Base-by-base conservation (phyloP, 192 early-diverging fungal genomes). In the Phlyctochytrium bullatum region DNA sequence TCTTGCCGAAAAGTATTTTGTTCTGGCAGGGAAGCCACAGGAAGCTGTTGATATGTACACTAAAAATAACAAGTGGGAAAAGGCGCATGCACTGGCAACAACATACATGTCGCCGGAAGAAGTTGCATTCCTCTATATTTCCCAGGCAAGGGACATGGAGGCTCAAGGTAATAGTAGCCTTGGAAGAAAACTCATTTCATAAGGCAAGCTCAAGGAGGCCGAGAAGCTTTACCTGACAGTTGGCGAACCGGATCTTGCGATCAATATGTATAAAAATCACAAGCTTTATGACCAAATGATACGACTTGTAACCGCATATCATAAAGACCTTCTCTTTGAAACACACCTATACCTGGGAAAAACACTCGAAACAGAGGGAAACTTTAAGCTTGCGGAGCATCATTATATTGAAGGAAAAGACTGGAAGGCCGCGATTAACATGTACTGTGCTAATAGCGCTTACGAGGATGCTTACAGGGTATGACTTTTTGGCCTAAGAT, bases 251-350 rank as follows among this genome's bases (percentile, higher is more conserved):
- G 86, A 88, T 68, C 69, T 87, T 17, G 86, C 86, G 27, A 88
- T 88, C 63, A 88, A 86, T 66, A 88, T 88, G 86, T 88, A 88
- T 76, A 88, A 85, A 53, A 86, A 87, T 62, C 77, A 83, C 72
- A 85, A 84, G 65, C 77, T 79, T n/a, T 88, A 88, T 64, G 86
- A 88, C 65, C 73, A 84, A 51, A 88, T 88, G 86, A 83, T 88
- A 59, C 75, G 85, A 27, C 62, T 88, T 36, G 86, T 88, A 6
- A 79, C 80, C 16, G 72, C 72, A 10, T 79, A 85, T 67, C 86
- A 88, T 69, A 88, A 86, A 65, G 86, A 88, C 59, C 56, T 88
- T 36, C 54, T 88, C 24, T 60, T 61, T 3, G 86, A 88, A 60
- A 88, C 86, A 28, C 86, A 88, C 65, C 35, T 87, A 59, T 88